phyloP scores from a whole-genome alignment of 192 early-diverging fungal species.

The Linnemannia zychae region DNA sequence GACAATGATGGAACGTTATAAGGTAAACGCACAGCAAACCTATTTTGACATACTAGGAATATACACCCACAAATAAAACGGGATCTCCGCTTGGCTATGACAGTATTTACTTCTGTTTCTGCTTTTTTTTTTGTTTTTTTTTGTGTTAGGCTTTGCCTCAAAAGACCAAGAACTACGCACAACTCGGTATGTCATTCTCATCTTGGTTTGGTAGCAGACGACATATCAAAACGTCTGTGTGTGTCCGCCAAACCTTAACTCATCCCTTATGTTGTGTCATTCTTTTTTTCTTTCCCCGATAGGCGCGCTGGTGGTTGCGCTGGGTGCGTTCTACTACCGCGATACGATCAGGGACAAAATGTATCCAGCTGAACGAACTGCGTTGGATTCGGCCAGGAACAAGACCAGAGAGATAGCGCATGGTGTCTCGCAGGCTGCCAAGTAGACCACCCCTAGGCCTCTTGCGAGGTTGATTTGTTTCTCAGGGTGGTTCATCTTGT shows the following conservation, averaged over 20 bases:
- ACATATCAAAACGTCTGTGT: background rate
- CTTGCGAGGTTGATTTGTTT: too few relatives aligned
- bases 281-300: background rate
- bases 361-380: background rate
- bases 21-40: background rate
- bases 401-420: background rate
- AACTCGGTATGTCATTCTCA: conserved; percentile 12
- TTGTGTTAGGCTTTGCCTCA: conserved; percentile 13
- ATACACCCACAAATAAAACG: background rate
- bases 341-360: conserved; percentile 1
- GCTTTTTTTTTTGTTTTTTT: background rate
- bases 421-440: background rate
- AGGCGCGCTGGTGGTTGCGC: background rate
- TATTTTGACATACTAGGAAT: background rate
- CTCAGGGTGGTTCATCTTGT: too few relatives aligned
- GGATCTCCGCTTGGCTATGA: background rate
- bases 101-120: background rate
- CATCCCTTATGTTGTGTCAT: background rate
- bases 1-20: background rate
- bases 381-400: background rate
- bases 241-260: background rate
- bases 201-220: too few relatives aligned
- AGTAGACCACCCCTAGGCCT: background rate
- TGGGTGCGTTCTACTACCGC: conserved; percentile 17
- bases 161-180: conserved; percentile 23